Percentiles rank a stretch among this genome's conserved stretches.
phyloP scores from a whole-genome alignment of 306 rosid species.

The Rubus idaeus region DNA sequence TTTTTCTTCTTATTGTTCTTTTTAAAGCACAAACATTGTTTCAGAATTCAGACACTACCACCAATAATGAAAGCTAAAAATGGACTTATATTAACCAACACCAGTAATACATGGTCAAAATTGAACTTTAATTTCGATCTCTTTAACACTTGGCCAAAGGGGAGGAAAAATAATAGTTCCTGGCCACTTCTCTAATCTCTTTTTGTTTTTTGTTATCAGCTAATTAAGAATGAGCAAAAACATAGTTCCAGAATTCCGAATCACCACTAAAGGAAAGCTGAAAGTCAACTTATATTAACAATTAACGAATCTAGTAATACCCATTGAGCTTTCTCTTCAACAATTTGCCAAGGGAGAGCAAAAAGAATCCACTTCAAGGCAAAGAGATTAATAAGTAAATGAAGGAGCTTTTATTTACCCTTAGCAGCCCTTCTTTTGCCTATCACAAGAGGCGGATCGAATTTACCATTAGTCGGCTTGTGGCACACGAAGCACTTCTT shows the following conservation, averaged over 20 bases:
- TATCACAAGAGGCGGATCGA: slow-evolving; percentile 37
- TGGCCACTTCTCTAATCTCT: background rate
- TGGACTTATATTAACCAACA: background rate
- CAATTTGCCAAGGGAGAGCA: too few relatives aligned
- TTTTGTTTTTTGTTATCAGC: background rate
- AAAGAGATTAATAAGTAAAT: background rate
- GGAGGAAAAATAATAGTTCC: too few relatives aligned
- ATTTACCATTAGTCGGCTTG: slow-evolving; percentile 70
- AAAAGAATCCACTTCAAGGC: background rate
- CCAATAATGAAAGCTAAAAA: background rate
- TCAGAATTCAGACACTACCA: background rate
- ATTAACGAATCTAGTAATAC: background rate
- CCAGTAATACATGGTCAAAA: background rate
- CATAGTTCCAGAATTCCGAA: background rate
- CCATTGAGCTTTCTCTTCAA: background rate
- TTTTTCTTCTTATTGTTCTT: background rate
- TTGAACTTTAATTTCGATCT: background rate
- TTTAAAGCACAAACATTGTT: background rate
- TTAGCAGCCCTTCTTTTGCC: slow-evolving; percentile 54
- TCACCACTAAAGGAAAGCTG: background rate
- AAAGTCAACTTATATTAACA: background rate
- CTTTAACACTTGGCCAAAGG: background rate
- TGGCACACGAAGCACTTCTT: slow-evolving; percentile 86
- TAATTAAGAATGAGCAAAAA: background rate
- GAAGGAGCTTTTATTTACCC: slow-evolving; percentile 30